A percentile compares a stretch with the other conserved stretches of the same genome.
These are phyloP conservation scores for Wickerhamiella qilinensis DNA, from an alignment of 805 yeast genomes.

Conservation along the genomic window DNA sequence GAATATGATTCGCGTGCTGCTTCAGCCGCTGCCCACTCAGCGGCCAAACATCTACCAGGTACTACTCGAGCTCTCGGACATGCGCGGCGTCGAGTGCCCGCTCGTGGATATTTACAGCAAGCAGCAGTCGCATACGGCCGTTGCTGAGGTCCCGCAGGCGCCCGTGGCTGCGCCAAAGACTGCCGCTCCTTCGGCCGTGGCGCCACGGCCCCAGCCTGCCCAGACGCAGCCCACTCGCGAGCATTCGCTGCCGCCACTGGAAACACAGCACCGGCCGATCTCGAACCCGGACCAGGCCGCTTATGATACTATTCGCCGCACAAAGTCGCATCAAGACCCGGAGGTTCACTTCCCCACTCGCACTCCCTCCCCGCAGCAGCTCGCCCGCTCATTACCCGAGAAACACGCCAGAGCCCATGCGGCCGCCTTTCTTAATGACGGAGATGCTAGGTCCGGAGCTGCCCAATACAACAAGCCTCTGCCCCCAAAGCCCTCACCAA, in stretches of 20 bases:
- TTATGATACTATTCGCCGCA: neutral
- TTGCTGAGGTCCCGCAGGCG: constrained; percentile 1
- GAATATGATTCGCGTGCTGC: constrained; percentile 58
- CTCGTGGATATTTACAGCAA: constrained; percentile 20
- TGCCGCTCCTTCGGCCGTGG: neutral
- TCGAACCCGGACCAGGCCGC: neutral
- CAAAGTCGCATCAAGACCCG: neutral
- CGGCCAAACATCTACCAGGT: constrained; percentile 86
- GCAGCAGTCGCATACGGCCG: constrained; percentile 2
- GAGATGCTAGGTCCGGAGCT: too few species aligned
- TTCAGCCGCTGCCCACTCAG: constrained; percentile 64
- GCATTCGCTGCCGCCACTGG: neutral
- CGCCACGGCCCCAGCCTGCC: neutral
- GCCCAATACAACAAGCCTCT: neutral
- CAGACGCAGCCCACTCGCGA: neutral
- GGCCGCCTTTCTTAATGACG: too few species aligned
- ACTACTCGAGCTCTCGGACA: constrained; percentile 40
- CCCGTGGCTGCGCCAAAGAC: neutral
- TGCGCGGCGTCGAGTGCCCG: constrained; percentile 41
- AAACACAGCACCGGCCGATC: neutral
- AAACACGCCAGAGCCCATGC: constrained; percentile 1
- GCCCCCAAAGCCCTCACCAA: neutral
- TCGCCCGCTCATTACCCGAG: constrained; percentile 1
- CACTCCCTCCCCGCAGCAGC: constrained; percentile 3
- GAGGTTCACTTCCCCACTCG: constrained; percentile 14